Base-by-base conservation (phyloP, 2,329 filamentous ascomycete species). In the Cordyceps militaris region DNA sequence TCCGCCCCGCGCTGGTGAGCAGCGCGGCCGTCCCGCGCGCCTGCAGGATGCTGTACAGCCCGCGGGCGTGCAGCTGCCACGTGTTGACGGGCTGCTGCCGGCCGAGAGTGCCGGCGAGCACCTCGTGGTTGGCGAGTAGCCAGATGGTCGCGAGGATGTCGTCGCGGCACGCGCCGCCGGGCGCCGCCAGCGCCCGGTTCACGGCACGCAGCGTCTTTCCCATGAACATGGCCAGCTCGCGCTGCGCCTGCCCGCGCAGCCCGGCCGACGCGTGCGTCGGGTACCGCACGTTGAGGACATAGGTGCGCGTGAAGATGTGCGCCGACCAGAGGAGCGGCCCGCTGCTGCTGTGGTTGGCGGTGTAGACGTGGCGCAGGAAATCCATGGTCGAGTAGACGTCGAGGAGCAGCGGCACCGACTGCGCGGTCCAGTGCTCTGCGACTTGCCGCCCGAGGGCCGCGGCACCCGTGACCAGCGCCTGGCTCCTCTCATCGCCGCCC, bases 51-150 rank as follows among this genome's bases (percentile, higher is more conserved):
- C 69, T 70, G 34, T 70, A 68, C 4, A 75, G 55, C 2, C 73
- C 73, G 3, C 65, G 61, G 0, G 68, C 65, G 55, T 75, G 73
- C 14, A 73, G 59, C 61, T 72, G 67, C 73, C 73, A 75, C 2
- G 72, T 66, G 34, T 67, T 71, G 34, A 63, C 40, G 1, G 62
- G 59, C 23, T 66, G 62, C 23, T 58, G 54, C 2, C 63, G 62
- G 24, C 61, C 61, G 9, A 75, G 59, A 1, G 72, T 72, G n/a
- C 73, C 73, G 52, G 73, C 65, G 11, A 74, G 65, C 38, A 71
- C 73, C 66, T 75, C 73, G 48, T 75, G 74, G 59, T 72, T 73
- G 42, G 70, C 61, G 21, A 75, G 62, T 34, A 75, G 66, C 73
- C 73, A 75, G 3, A 75, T 69, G 3, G 73, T 71, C 16, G 69